phyloP scores from a whole-genome alignment of 495 filamentous ascomycete species.

The Rostrohypoxylon terebratum region DNA sequence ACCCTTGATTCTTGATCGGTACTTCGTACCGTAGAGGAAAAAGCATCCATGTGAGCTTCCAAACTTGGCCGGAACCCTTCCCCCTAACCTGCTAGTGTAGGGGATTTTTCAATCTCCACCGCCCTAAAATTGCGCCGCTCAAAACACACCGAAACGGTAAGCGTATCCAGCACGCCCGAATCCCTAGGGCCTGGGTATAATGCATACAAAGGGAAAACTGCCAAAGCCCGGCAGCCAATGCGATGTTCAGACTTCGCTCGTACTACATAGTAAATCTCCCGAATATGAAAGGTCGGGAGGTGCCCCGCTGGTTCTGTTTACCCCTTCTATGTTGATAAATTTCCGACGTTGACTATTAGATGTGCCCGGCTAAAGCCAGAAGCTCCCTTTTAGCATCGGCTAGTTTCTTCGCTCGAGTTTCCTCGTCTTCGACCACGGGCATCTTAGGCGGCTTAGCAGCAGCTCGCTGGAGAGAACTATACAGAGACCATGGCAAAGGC shows the following conservation, averaged over 20 bases:
- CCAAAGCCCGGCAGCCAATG: constrained; percentile 9
- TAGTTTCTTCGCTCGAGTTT: constrained; percentile 49
- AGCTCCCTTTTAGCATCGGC: constrained; percentile 55
- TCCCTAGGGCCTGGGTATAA: constrained; percentile 46
- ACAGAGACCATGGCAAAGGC: constrained; percentile 53
- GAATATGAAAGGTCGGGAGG: background rate
- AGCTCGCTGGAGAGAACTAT: constrained; percentile 55
- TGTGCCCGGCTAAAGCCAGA: constrained; percentile 43
- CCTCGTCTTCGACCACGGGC: constrained; percentile 39
- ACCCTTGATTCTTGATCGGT: background rate
- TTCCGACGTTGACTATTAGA: constrained; percentile 18
- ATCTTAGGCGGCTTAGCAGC: constrained; percentile 18
- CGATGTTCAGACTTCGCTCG: background rate
- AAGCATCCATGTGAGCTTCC: constrained; percentile 13
- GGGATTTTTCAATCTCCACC: constrained; percentile 22
- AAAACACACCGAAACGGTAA: constrained; percentile 45
- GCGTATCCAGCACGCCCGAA: constrained; percentile 42
- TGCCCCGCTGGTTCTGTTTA: background rate
- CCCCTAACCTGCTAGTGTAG: constrained; percentile 13
- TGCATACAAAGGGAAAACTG: constrained; percentile 33
- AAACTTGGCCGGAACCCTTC: constrained; percentile 13
- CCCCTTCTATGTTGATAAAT: background rate
- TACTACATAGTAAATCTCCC: background rate
- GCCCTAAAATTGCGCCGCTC: constrained; percentile 33
- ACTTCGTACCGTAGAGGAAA: constrained; percentile 19